Evolutionary conservation across 345 rosid genomes (phyloP).

Genomic region (Aquilaria yunnanensis): DNA sequence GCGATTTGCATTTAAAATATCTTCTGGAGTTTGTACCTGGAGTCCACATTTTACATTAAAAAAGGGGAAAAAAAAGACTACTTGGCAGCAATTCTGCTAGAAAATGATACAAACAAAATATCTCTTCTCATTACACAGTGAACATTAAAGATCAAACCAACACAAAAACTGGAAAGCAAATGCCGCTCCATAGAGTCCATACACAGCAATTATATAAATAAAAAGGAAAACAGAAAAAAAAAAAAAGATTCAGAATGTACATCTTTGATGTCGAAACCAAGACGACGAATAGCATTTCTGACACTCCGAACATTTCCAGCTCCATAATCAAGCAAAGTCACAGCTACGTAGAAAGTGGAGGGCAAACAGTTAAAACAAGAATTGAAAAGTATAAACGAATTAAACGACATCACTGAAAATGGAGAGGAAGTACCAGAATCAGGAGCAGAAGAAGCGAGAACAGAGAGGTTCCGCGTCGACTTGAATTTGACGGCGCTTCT

Average conservation of each 20-base stretch:
- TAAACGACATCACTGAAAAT: background rate
- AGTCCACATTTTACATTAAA: constrained; percentile 6
- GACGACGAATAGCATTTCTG: constrained; percentile 73
- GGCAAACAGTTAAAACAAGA: constrained; percentile 49
- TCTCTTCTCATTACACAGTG: background rate
- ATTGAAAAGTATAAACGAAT: background rate
- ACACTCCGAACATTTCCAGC: constrained; percentile 93
- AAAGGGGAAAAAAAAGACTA: background rate
- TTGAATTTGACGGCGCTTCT: constrained; percentile 32
- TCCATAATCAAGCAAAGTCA: constrained; percentile 93
- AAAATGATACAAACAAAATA: background rate
- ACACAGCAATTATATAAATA: background rate
- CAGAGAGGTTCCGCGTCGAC: constrained; percentile 31
- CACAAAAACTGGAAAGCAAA: background rate
- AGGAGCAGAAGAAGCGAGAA: constrained; percentile 50
- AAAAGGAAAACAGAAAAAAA: background rate
- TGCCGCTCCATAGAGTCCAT: too few species aligned
- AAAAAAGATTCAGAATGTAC: constrained; percentile 21
- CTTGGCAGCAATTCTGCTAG: background rate
- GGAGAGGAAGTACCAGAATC: constrained; percentile 49
- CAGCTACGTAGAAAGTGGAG: constrained; percentile 50
- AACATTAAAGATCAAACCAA: background rate
- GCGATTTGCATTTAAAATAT: constrained; percentile 67
- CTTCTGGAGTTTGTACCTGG: constrained; percentile 74
- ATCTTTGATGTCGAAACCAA: constrained; percentile 78